These are phyloP conservation scores for Sabuloglossum arenarium DNA, from an alignment of 495 filamentous ascomycete species.

Conservation along the genomic window DNA sequence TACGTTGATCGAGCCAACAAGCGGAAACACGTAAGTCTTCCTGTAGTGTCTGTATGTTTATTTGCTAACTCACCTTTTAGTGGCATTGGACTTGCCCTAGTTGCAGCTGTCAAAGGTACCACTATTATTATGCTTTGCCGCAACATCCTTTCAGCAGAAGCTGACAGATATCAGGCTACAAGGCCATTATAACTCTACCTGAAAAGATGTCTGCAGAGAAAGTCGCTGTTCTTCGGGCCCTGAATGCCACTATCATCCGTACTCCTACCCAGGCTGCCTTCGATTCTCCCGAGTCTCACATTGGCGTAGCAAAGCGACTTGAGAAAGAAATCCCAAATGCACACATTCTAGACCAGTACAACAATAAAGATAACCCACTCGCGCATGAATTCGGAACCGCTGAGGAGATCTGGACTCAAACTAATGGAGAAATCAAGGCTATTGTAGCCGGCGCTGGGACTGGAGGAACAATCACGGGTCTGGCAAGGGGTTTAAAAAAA, in stretches of 20 bases:
- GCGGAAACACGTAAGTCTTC: conserved; percentile 63
- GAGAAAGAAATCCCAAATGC: conserved; percentile 92
- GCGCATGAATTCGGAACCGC: conserved; percentile 92
- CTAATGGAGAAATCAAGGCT: conserved; percentile 61
- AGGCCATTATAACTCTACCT: conserved; percentile 93
- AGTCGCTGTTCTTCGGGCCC: conserved; percentile 75
- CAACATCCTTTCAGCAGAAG: not conserved
- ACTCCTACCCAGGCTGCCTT: conserved; percentile 91
- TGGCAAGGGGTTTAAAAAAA: conserved; percentile 69
- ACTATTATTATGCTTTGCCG: not conserved
- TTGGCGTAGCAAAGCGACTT: conserved; percentile 76
- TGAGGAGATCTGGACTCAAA: conserved; percentile 90
- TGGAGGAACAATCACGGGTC: conserved; percentile 83
- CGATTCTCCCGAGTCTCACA: conserved; percentile 89
- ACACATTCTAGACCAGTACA: conserved; percentile 93
- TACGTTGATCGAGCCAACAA: conserved; percentile 92
- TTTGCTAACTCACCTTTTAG: conserved; percentile 16
- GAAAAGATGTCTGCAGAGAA: conserved; percentile 99
- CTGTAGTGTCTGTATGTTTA: not conserved
- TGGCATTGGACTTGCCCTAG: conserved; percentile 86
- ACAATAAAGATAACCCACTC: conserved; percentile 74
- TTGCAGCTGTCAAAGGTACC: conserved; percentile 74
- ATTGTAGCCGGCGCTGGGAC: conserved; percentile 88
- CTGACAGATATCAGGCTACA: conserved; percentile 36
- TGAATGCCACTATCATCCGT: conserved; percentile 92